phyloP scores from a whole-genome alignment of 371 early-diverging fungal genomes.

The Circinella umbellata region DNA sequence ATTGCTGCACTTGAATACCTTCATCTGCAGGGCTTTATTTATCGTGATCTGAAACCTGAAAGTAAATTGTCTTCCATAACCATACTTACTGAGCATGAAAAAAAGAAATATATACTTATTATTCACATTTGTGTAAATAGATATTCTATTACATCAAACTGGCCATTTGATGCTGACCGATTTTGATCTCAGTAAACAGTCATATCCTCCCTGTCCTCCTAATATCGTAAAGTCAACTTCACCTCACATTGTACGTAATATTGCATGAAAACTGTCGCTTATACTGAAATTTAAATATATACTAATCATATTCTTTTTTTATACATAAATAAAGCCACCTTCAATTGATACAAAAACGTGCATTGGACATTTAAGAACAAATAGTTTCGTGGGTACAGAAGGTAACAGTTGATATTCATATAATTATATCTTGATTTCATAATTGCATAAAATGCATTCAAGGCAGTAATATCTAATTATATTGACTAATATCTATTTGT shows the following conservation, averaged over 20 bases:
- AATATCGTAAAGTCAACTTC: constrained; percentile 73
- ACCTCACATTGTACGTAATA: constrained; percentile 44
- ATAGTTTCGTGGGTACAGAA: constrained; percentile 98
- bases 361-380: constrained; percentile 85
- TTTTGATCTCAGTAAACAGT: constrained; percentile 93
- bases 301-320: too few relatives aligned
- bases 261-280: too few relatives aligned
- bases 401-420: constrained; percentile 34
- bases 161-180: constrained; percentile 98
- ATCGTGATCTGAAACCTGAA: constrained; percentile 99
- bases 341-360: constrained; percentile 88
- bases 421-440: background rate
- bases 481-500: too few relatives aligned
- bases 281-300: too few relatives aligned
- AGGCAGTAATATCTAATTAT: too few relatives aligned
- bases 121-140: constrained; percentile 32
- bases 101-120: too few relatives aligned
- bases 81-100: background rate
- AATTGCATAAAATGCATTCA: too few relatives aligned
- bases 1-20: constrained; percentile 92
- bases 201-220: constrained; percentile 76
- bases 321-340: constrained; percentile 45
- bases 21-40: constrained; percentile 95
- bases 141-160: constrained; percentile 89
- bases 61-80: constrained; percentile 61